Percentiles rank a stretch among this genome's conserved stretches.
Conservation (phyloP, 306 rosid species). For the Rosa chinensis region DNA sequence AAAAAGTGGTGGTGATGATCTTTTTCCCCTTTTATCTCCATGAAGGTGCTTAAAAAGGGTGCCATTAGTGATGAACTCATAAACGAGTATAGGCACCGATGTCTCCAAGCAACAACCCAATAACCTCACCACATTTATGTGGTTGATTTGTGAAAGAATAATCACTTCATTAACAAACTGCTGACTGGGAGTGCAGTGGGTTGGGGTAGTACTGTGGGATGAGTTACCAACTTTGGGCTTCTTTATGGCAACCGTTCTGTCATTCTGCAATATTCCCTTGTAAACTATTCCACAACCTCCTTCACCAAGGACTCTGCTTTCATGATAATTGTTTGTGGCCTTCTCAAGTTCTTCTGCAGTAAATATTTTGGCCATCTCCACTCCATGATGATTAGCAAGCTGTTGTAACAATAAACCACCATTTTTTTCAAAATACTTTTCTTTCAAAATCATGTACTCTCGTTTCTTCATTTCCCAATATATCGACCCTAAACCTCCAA, state of each 20-base stretch:
- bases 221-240: neutral
- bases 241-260: neutral
- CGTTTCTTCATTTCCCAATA: slow-evolving; percentile 8
- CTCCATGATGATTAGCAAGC: neutral
- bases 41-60: slow-evolving; percentile 5
- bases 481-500: neutral
- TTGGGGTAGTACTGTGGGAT: neutral
- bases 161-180: slow-evolving; percentile 9
- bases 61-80: slow-evolving; percentile 4
- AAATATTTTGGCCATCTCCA: neutral
- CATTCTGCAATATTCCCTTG: neutral
- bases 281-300: slow-evolving; percentile 22
- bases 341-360: slow-evolving; percentile 5
- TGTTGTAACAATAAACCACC: neutral
- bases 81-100: neutral
- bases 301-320: neutral
- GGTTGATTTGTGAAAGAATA: slow-evolving; percentile 14
- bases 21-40: neutral
- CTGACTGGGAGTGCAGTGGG: neutral
- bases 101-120: slow-evolving; percentile 15
- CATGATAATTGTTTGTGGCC: slow-evolving; percentile 15
- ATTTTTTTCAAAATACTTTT: neutral
- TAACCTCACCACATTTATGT: slow-evolving; percentile 7
- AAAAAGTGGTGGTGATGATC: neutral
- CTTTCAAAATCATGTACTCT: neutral